Percentiles rank a stretch among this genome's conserved stretches.
Conservation (phyloP, 352 stramenopile species). For the Salisapilia sapeloensis region DNA sequence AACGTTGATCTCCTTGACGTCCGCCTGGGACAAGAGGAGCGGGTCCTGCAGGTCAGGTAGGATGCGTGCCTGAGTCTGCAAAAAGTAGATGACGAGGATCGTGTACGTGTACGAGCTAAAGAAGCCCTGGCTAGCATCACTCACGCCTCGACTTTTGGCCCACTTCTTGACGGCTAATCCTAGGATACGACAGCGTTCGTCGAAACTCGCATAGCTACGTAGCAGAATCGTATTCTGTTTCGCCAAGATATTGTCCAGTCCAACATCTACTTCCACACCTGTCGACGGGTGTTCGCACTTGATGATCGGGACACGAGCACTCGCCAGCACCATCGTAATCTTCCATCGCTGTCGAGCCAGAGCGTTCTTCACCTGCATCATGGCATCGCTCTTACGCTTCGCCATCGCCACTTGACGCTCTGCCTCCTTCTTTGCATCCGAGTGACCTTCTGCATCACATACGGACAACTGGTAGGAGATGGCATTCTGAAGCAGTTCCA, state of each 20-base stretch:
- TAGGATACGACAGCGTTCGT: constrained; percentile 68
- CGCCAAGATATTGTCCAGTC: constrained; percentile 70
- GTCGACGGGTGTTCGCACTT: constrained; percentile 39
- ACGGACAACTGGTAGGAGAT: too few species aligned
- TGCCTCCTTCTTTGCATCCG: too few species aligned
- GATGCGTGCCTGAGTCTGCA: constrained; percentile 72
- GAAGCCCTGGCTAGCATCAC: constrained; percentile 89
- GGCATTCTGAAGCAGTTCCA: too few species aligned
- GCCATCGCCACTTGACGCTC: neutral
- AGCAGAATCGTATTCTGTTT: constrained; percentile 68
- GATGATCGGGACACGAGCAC: constrained; percentile 69
- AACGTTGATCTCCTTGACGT: constrained; percentile 13
- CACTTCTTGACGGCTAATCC: constrained; percentile 95
- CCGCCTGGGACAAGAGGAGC: constrained; percentile 17
- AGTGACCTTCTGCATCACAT: too few species aligned
- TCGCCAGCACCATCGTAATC: constrained; percentile 41
- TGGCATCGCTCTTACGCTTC: constrained; percentile 17
- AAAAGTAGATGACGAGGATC: constrained; percentile 93
- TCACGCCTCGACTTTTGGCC: constrained; percentile 94
- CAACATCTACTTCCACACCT: constrained; percentile 60
- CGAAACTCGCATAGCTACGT: constrained; percentile 56
- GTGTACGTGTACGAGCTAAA: constrained; percentile 98
- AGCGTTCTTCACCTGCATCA: constrained; percentile 24
- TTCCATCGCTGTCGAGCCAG: constrained; percentile 33
- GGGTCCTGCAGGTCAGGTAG: constrained; percentile 91